phyloP scores from a whole-genome alignment of 352 stramenopile species.

The Globisporangium irregulare region DNA sequence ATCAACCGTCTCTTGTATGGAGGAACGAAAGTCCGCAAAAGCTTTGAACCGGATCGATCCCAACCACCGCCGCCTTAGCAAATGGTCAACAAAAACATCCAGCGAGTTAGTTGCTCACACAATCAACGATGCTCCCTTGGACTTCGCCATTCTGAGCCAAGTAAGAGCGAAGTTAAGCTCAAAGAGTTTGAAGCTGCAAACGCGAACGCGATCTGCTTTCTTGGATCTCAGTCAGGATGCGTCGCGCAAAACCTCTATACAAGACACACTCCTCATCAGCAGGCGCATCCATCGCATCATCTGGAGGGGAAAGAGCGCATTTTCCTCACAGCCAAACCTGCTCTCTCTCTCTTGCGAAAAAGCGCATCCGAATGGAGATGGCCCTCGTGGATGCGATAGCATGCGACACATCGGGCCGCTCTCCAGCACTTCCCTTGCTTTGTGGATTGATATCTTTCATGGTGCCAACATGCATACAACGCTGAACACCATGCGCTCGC shows the following conservation, averaged over 20 bases:
- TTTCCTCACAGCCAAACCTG: background rate
- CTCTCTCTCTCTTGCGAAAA: background rate
- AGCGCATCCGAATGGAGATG: conserved; percentile 4
- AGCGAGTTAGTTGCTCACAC: background rate
- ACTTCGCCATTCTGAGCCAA: background rate
- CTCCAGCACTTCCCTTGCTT: background rate
- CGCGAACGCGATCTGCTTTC: background rate
- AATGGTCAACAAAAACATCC: background rate
- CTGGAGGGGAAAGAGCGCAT: background rate
- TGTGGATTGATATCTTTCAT: background rate
- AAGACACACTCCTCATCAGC: background rate
- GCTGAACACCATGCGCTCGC: background rate
- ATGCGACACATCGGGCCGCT: background rate
- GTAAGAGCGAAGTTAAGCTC: too few relatives aligned
- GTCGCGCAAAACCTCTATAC: background rate
- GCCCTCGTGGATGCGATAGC: background rate
- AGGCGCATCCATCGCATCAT: conserved; percentile 3
- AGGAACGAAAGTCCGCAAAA: background rate
- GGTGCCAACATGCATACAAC: background rate
- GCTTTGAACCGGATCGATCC: background rate
- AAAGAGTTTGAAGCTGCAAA: background rate
- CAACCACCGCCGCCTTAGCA: background rate
- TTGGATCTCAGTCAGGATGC: background rate
- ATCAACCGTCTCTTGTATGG: background rate
- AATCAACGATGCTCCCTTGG: background rate